A percentile compares a stretch with the other conserved stretches of the same genome.
phyloP scores from a whole-genome alignment of 1,284 basidiomycete species.

The Heterobasidion annosum region DNA sequence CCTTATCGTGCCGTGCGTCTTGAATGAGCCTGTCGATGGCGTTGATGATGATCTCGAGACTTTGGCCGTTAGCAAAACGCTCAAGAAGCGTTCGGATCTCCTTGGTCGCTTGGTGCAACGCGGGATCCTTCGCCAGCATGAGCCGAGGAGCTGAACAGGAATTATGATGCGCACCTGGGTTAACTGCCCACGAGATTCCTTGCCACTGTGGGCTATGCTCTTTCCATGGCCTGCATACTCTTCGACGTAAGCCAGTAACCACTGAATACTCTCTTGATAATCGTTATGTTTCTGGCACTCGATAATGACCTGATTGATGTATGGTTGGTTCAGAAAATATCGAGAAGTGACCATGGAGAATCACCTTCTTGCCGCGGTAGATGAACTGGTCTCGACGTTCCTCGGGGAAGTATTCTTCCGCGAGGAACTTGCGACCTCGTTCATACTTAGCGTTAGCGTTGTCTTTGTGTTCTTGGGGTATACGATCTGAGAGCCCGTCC shows the following conservation, averaged over 20 bases:
- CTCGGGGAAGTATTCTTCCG: conserved; percentile 80
- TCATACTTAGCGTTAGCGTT: conserved; percentile 40
- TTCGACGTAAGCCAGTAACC: conserved; percentile 67
- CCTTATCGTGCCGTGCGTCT: conserved; percentile 71
- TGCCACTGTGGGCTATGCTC: conserved; percentile 32
- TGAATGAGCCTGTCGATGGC: conserved; percentile 69
- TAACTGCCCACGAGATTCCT: conserved; percentile 23
- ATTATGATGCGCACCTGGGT: conserved; percentile 9
- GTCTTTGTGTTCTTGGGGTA: conserved; percentile 59
- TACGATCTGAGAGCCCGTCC: conserved; percentile 38
- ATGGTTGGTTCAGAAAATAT: not conserved
- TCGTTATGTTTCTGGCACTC: conserved; percentile 92
- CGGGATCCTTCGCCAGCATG: conserved; percentile 32
- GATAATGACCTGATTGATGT: conserved; percentile 56
- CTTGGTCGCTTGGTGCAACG: conserved; percentile 45
- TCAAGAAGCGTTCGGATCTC: conserved; percentile 81
- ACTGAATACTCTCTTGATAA: conserved; percentile 77
- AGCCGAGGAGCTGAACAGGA: not conserved
- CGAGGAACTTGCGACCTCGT: conserved; percentile 54
- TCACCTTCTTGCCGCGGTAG: conserved; percentile 69
- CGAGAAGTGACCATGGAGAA: not conserved
- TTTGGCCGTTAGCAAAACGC: conserved; percentile 79
- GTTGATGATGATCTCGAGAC: conserved; percentile 62
- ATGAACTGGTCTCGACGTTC: conserved; percentile 81
- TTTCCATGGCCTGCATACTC: conserved; percentile 71